These are phyloP conservation scores for Rutidosis leptorrhynchoides DNA, from an alignment of 129 eudicot species.

Conservation along the genomic window DNA sequence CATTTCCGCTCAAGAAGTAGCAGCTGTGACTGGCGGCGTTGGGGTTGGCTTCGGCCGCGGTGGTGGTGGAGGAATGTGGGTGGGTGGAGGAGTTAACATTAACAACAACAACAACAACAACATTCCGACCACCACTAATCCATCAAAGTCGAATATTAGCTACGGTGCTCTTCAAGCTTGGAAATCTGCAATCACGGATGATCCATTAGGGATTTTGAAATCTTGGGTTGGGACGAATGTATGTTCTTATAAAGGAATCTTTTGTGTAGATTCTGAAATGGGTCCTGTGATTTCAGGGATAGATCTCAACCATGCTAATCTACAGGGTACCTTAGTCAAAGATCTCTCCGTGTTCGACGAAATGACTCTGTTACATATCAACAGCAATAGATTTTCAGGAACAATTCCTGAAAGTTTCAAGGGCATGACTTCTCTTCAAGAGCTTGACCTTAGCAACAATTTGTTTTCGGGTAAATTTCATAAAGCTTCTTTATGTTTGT, in stretches of 20 bases:
- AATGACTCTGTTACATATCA: slow-evolving; percentile 66
- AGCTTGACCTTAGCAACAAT: slow-evolving; percentile 88
- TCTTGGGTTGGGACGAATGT: slow-evolving; percentile 68
- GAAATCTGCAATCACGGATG: slow-evolving; percentile 63
- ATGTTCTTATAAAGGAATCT: slow-evolving; percentile 58
- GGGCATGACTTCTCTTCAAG: slow-evolving; percentile 53
- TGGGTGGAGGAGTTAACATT: too few species aligned
- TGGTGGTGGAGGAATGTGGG: too few species aligned
- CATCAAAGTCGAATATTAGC: too few species aligned
- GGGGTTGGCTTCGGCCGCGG: too few species aligned
- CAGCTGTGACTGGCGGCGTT: too few species aligned
- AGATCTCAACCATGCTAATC: slow-evolving; percentile 72
- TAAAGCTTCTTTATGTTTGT: too few species aligned
- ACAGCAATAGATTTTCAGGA: slow-evolving; percentile 65
- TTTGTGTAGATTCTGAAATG: slow-evolving; percentile 46
- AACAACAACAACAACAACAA: too few species aligned
- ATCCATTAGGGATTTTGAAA: slow-evolving; percentile 48
- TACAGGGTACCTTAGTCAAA: slow-evolving; percentile 57
- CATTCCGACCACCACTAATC: too few species aligned
- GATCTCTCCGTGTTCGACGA: slow-evolving; percentile 56
- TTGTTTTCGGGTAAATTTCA: too few species aligned
- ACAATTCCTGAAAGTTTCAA: slow-evolving; percentile 54
- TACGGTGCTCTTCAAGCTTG: slow-evolving; percentile 81
- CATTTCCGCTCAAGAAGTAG: too few species aligned
- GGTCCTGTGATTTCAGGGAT: slow-evolving; percentile 32